A percentile compares a stretch with the other conserved stretches of the same genome.
phyloP scores from a whole-genome alignment of 2,329 filamentous ascomycete genomes.

The Chlorencoelia australis region DNA sequence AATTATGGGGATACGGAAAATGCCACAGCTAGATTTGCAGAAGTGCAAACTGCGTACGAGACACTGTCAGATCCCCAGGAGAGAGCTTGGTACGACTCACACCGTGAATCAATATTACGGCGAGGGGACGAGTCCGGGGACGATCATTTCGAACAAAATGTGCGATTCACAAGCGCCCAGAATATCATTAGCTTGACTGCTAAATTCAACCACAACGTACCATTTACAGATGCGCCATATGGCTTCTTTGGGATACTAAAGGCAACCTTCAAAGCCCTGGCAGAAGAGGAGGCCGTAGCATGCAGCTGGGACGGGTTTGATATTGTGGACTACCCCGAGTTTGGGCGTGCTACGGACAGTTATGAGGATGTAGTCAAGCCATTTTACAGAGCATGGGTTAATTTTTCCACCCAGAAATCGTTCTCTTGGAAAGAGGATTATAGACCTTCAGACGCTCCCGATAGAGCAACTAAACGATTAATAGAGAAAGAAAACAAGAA shows the following conservation, averaged over 20 bases:
- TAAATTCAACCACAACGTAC: slow-evolving; percentile 66
- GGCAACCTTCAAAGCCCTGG: slow-evolving; percentile 70
- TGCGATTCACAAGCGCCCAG: slow-evolving; percentile 67
- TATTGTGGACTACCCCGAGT: slow-evolving; percentile 63
- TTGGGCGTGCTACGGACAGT: slow-evolving; percentile 64
- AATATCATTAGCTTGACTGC: slow-evolving; percentile 72
- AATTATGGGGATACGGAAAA: slow-evolving; percentile 80
- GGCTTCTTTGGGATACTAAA: slow-evolving; percentile 80
- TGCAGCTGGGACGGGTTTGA: slow-evolving; percentile 57
- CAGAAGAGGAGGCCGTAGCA: slow-evolving; percentile 68
- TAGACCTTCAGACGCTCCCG: slow-evolving; percentile 73
- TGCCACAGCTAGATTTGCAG: slow-evolving; percentile 78
- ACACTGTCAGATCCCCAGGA: slow-evolving; percentile 95
- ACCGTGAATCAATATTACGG: slow-evolving; percentile 73
- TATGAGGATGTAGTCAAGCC: slow-evolving; percentile 68
- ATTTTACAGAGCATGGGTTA: slow-evolving; percentile 75
- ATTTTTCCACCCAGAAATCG: slow-evolving; percentile 73
- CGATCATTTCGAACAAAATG: slow-evolving; percentile 53
- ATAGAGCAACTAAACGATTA: slow-evolving; percentile 67
- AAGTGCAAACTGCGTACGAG: slow-evolving; percentile 88
- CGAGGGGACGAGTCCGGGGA: slow-evolving; percentile 31
- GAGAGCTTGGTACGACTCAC: slow-evolving; percentile 94
- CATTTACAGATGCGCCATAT: slow-evolving; percentile 67
- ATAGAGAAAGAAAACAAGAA: slow-evolving; percentile 97
- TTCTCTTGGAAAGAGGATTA: slow-evolving; percentile 89